Base-by-base conservation (phyloP, 1,139 yeast species). In the Pneumocystis sp. region DNA sequence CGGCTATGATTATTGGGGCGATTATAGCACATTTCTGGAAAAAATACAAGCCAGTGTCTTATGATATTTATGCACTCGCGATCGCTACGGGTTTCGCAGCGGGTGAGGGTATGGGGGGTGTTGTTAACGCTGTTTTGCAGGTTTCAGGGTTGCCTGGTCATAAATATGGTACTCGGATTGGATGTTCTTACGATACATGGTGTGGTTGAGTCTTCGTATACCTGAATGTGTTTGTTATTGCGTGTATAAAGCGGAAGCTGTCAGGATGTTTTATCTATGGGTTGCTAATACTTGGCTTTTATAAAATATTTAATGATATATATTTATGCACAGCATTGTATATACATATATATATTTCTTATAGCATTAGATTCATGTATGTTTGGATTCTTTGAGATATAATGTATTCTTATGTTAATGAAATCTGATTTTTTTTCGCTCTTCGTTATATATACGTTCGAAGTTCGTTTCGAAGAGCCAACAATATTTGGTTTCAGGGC, bases 61-160 rank as follows among this genome's bases (percentile, higher is more conserved):
- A 65, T 63, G 63, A 65, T 61, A 56, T 60, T 8, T 63, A 61
- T 57, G 67, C 67, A 3, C 63, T 62, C 61, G 61, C 67, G 5
- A 44, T 65, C 59, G 67, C 67, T 19, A 65, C 67, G 3, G 67
- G 67, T 34, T 50, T 65, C 7, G 61, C 66, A 7, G 67, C 67
- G 29, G 67, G 67, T 1, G 67, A 65, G 35, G 67, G 67, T 15
- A 63, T 65, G 45, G 67, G 67, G 15, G 67, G 67, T 8, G 65
- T 65, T 57, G 42, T 63, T 59, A 65, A 65, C 56, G 67, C 67
- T 39, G 45, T 61, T 35, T 59, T 63, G 34, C 64, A 63, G 29
- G 63, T 63, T 57, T 50, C 42, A 21, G 60, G 62, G 34, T 34
- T 63, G 17, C 45, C 64, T 21, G 67, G 67, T 31, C 35, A 31